A percentile compares a stretch with the other conserved stretches of the same genome.
These are phyloP conservation scores for Malassezia caprae DNA, from an alignment of 1,284 basidiomycete species.

Conservation along the genomic window DNA sequence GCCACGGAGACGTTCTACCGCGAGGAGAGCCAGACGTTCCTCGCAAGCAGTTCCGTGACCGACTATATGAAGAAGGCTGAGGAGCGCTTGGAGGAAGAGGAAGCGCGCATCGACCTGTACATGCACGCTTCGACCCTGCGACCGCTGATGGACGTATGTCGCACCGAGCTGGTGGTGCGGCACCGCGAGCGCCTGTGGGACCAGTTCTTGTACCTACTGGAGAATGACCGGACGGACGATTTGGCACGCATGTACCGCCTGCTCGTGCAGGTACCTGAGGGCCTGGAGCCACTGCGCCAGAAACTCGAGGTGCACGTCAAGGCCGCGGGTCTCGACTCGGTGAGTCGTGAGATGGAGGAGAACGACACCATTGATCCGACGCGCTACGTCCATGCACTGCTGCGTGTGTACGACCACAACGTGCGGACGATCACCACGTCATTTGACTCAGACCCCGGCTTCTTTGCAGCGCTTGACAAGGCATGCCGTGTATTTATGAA, in stretches of 20 bases:
- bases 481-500: slow-evolving; percentile 96
- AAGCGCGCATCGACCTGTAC: slow-evolving; percentile 88
- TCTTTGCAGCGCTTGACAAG: slow-evolving; percentile 80
- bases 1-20: slow-evolving; percentile 86
- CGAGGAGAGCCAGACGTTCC: slow-evolving; percentile 78
- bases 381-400: slow-evolving; percentile 81
- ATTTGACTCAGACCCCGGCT: slow-evolving; percentile 87
- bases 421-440: slow-evolving; percentile 78
- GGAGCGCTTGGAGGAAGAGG: slow-evolving; percentile 81
- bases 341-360: slow-evolving; percentile 60
- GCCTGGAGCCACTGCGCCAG: slow-evolving; percentile 80
- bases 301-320: slow-evolving; percentile 93
- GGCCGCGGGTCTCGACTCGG: slow-evolving; percentile 69
- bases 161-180: slow-evolving; percentile 79
- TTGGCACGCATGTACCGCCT: slow-evolving; percentile 75
- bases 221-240: slow-evolving; percentile 86
- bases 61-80: slow-evolving; percentile 97
- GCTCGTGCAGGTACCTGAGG: slow-evolving; percentile 75
- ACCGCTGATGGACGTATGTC: slow-evolving; percentile 72
- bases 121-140: slow-evolving; percentile 58
- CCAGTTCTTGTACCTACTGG: slow-evolving; percentile 82
- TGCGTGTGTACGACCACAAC: slow-evolving; percentile 86
- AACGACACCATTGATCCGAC: slow-evolving; percentile 60
- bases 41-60: slow-evolving; percentile 78
- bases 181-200: slow-evolving; percentile 84